phyloP scores from a whole-genome alignment of 2,329 filamentous ascomycete genomes.

The Pseudopyrenochaeta lycopersici region DNA sequence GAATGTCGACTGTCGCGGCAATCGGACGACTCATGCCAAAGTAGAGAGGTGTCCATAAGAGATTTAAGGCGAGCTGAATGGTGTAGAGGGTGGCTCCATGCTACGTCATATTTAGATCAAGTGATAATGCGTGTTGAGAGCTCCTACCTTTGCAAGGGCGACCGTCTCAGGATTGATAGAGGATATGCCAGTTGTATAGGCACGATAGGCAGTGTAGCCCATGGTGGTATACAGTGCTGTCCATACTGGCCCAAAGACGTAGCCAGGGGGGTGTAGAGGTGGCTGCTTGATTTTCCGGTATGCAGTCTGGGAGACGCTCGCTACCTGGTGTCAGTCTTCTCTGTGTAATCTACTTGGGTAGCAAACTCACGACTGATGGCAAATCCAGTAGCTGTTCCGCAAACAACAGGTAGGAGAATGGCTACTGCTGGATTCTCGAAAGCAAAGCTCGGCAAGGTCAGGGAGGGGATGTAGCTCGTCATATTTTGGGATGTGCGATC shows the following conservation, averaged over 20 bases:
- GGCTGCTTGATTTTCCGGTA: conserved; percentile 74
- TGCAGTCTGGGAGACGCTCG: conserved; percentile 59
- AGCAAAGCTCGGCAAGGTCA: conserved; percentile 76
- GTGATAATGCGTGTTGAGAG: neutral
- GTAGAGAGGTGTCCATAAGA: conserved; percentile 93
- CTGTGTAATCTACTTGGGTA: neutral
- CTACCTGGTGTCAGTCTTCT: conserved; percentile 9
- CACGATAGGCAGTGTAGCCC: conserved; percentile 89
- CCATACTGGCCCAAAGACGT: conserved; percentile 68
- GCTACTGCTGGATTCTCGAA: conserved; percentile 78
- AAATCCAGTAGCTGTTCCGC: conserved; percentile 79
- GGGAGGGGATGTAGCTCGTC: conserved; percentile 80
- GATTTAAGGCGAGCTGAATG: conserved; percentile 83
- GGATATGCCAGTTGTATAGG: conserved; percentile 69
- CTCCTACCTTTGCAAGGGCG: conserved; percentile 63
- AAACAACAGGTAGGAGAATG: conserved; percentile 76
- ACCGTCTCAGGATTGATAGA: conserved; percentile 61
- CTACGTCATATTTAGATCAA: conserved; percentile 28
- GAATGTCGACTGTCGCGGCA: conserved; percentile 78
- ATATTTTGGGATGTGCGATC: conserved; percentile 59
- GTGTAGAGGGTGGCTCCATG: conserved; percentile 83
- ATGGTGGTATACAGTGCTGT: conserved; percentile 72
- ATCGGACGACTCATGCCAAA: conserved; percentile 79
- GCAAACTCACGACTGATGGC: conserved; percentile 67
- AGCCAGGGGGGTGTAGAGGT: conserved; percentile 64